phyloP scores from a whole-genome alignment of 2,329 filamentous ascomycete genomes.

The Xylaria digitata region DNA sequence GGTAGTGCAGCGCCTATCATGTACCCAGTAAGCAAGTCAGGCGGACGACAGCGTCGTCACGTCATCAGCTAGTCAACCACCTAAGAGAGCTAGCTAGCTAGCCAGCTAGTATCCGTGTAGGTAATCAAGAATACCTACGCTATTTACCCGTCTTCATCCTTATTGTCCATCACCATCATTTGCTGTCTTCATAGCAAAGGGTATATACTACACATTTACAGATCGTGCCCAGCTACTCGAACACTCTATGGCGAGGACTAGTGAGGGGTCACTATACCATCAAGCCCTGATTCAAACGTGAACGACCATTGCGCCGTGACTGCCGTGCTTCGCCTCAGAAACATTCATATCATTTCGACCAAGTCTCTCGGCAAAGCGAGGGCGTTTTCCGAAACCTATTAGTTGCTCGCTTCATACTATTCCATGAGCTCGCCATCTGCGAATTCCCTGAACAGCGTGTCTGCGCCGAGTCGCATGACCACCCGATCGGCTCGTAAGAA shows the following conservation, averaged over 20 bases:
- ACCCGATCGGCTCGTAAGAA: conserved; percentile 35
- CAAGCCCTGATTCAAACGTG: not conserved
- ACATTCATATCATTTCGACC: not conserved
- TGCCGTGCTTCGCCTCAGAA: not conserved
- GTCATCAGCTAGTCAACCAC: conserved; percentile 18
- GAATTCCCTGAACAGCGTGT: conserved; percentile 42
- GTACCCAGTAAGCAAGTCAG: too few relatives aligned
- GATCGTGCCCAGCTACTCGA: not conserved
- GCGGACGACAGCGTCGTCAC: conserved; percentile 18
- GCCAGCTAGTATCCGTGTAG: too few relatives aligned
- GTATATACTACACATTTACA: not conserved
- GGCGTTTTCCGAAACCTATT: not conserved
- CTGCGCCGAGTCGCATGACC: conserved; percentile 46
- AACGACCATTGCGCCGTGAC: conserved; percentile 3
- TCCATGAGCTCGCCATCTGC: conserved; percentile 56
- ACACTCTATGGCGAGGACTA: not conserved
- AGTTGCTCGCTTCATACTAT: conserved; percentile 2
- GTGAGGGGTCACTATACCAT: not conserved
- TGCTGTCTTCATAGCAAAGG: conserved; percentile 1
- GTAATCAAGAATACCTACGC: not conserved
- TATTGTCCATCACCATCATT: not conserved
- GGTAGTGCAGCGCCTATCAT: too few relatives aligned
- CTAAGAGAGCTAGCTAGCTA: too few relatives aligned
- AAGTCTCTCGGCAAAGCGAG: conserved; percentile 1
- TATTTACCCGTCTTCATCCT: conserved; percentile 12